Percentiles rank a stretch among this genome's conserved stretches.
phyloP scores from a whole-genome alignment of 2,329 filamentous ascomycete species.

The Hyphodiscus sp. region DNA sequence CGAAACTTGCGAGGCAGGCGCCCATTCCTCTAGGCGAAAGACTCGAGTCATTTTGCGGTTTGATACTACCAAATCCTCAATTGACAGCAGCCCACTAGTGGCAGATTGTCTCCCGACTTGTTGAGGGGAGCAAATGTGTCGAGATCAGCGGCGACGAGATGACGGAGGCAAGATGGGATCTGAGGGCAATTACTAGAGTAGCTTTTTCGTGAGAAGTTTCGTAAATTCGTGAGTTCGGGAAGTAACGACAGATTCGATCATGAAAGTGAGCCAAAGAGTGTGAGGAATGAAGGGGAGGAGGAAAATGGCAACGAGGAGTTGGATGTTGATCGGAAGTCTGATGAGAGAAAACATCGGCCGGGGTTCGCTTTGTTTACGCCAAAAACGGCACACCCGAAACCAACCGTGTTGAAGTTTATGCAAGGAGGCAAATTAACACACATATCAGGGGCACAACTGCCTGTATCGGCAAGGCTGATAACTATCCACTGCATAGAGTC shows the following conservation, averaged over 20 bases:
- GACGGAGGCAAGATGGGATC: background rate
- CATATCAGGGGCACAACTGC: background rate
- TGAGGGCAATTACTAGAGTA: background rate
- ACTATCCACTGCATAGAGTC: background rate
- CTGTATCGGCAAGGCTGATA: background rate
- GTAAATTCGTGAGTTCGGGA: background rate
- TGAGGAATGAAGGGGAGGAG: background rate
- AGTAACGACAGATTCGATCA: background rate
- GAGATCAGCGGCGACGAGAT: background rate
- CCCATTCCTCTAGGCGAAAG: conserved; percentile 38
- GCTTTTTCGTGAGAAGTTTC: background rate
- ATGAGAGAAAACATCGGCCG: background rate
- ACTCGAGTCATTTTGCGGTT: conserved; percentile 30
- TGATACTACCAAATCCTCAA: background rate
- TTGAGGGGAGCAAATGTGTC: background rate
- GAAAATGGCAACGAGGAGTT: background rate
- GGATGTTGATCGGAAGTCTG: background rate
- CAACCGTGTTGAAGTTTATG: background rate
- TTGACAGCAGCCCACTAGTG: background rate
- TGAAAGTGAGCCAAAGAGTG: background rate
- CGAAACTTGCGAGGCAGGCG: conserved; percentile 35
- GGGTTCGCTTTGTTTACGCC: background rate
- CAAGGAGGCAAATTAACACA: background rate
- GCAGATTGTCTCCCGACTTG: background rate
- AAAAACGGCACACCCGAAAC: background rate